These are phyloP conservation scores for Hibiscus trionum DNA, from an alignment of 345 rosid species.

Conservation along the genomic window DNA sequence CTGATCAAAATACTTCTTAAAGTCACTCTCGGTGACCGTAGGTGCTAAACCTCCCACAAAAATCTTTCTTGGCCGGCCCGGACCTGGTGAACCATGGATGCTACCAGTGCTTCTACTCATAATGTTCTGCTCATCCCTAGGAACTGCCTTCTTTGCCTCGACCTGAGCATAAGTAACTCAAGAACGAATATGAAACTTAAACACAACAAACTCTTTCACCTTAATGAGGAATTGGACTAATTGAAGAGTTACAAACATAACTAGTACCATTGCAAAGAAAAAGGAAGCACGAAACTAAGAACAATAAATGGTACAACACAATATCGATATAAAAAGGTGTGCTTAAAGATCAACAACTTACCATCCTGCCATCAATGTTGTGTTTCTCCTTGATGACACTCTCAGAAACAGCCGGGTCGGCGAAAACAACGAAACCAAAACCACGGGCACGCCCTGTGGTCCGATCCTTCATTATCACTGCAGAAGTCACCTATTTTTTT, in stretches of 20 bases:
- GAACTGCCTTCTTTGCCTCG: slow-evolving; percentile 79
- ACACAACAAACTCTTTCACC: background rate
- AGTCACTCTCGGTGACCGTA: slow-evolving; percentile 68
- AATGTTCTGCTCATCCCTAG: slow-evolving; percentile 72
- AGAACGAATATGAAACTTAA: slow-evolving; percentile 12
- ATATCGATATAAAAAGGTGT: background rate
- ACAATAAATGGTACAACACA: slow-evolving; percentile 7
- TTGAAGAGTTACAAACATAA: background rate
- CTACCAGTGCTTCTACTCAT: slow-evolving; percentile 33
- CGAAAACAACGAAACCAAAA: slow-evolving; percentile 88
- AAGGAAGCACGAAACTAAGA: slow-evolving; percentile 20
- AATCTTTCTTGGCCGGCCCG: slow-evolving; percentile 60
- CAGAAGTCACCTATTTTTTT: too few species aligned
- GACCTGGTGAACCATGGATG: slow-evolving; percentile 65
- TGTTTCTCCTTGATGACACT: slow-evolving; percentile 80
- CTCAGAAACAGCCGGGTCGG: slow-evolving; percentile 87
- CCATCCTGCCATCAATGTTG: slow-evolving; percentile 91
- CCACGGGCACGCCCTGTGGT: slow-evolving; percentile 66
- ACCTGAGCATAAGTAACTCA: slow-evolving; percentile 36
- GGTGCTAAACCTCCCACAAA: slow-evolving; percentile 85
- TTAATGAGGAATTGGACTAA: slow-evolving; percentile 2
- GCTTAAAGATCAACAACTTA: slow-evolving; percentile 23
- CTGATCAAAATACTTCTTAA: slow-evolving; percentile 69
- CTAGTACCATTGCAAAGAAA: slow-evolving; percentile 1
- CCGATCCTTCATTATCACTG: slow-evolving; percentile 96